Evolutionary conservation across 306 rosid species (phyloP).

Genomic region (Canavalia gladiata): DNA sequence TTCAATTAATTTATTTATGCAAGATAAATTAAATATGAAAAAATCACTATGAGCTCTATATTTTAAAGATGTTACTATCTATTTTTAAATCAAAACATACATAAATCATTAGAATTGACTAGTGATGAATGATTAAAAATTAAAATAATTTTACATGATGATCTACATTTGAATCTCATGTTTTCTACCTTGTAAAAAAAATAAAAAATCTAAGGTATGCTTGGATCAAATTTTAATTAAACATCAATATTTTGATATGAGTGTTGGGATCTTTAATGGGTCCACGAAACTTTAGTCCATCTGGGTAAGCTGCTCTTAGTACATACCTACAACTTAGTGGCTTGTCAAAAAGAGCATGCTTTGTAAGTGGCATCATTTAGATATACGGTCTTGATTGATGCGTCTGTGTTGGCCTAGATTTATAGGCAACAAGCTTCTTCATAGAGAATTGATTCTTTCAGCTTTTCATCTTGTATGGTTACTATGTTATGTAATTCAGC

Average conservation of each 20-base stretch:
- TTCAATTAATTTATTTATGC: no score
- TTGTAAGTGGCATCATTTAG: conserved; percentile 19
- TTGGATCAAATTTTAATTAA: background rate
- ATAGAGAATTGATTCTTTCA: conserved; percentile 45
- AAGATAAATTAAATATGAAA: background rate
- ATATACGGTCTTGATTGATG: conserved; percentile 33
- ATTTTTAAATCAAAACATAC: background rate
- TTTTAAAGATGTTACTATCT: background rate
- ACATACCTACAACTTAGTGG: conserved; percentile 16
- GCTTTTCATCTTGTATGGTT: conserved; percentile 42
- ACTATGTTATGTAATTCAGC: conserved; percentile 28
- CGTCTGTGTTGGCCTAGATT: conserved; percentile 29
- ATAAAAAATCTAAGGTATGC: background rate
- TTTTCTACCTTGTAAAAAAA: no score
- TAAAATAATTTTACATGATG: no score
- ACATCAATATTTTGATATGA: background rate
- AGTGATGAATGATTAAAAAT: no score
- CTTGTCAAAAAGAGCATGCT: conserved; percentile 28
- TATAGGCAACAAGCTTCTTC: conserved; percentile 28
- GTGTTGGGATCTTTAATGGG: background rate
- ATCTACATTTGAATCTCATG: no score
- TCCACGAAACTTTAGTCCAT: background rate
- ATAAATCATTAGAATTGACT: no score
- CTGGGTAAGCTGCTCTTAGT: background rate
- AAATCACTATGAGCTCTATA: background rate